Conservation (phyloP, 2,329 filamentous ascomycete species). For the Calycina herbarum region DNA sequence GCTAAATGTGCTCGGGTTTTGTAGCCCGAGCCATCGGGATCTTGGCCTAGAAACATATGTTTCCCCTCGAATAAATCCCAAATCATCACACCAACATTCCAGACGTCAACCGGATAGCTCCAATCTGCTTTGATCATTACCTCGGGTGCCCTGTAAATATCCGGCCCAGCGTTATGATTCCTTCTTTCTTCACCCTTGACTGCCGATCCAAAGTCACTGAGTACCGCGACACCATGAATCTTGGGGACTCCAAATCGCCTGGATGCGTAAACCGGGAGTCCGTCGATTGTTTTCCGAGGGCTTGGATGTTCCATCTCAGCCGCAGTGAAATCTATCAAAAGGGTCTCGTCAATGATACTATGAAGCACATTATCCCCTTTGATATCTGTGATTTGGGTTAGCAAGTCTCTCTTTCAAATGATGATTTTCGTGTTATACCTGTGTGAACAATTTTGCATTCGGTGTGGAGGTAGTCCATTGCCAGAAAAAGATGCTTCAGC, state of each 20-base stretch:
- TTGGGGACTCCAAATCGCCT: slow-evolving; percentile 41
- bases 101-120: slow-evolving; percentile 8
- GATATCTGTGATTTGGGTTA: slow-evolving; percentile 28
- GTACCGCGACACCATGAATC: slow-evolving; percentile 37
- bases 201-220: slow-evolving; percentile 53
- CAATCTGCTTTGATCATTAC: neutral
- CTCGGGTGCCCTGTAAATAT: neutral
- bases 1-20: too few relatives aligned
- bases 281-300: slow-evolving; percentile 45
- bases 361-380: slow-evolving; percentile 39
- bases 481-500: slow-evolving; percentile 41
- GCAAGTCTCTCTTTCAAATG: too few relatives aligned
- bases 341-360: slow-evolving; percentile 33
- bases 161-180: slow-evolving; percentile 23
- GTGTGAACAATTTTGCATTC: slow-evolving; percentile 48
- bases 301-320: slow-evolving; percentile 28
- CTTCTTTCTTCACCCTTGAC: slow-evolving; percentile 41
- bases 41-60: too few relatives aligned
- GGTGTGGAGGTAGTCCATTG: slow-evolving; percentile 47
- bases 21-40: too few relatives aligned
- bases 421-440: slow-evolving; percentile 36
- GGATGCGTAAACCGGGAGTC: slow-evolving; percentile 44
- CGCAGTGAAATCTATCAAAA: slow-evolving; percentile 35
- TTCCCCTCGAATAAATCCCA: too few relatives aligned
- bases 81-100: slow-evolving; percentile 7